Conservation (phyloP, 129 eudicot species). For the Apium graveolens region DNA sequence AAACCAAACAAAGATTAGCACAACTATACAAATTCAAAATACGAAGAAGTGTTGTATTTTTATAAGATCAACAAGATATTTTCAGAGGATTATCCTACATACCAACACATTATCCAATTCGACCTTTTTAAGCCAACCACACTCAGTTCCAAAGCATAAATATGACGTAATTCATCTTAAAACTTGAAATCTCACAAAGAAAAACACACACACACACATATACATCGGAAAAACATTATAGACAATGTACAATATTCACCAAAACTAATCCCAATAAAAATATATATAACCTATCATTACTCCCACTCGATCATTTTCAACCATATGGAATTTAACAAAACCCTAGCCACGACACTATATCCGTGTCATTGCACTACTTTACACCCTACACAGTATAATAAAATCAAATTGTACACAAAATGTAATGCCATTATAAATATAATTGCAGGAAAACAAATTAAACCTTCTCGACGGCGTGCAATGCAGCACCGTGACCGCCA, state of each 20-base stretch:
- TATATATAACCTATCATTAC: background rate
- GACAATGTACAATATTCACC: background rate
- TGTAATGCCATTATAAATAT: background rate
- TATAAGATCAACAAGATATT: background rate
- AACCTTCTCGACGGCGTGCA: slow-evolving; percentile 85
- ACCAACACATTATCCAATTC: background rate
- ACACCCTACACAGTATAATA: background rate
- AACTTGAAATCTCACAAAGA: background rate
- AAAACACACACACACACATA: too few species aligned
- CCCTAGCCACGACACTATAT: background rate
- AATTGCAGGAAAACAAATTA: background rate
- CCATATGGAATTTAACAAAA: background rate
- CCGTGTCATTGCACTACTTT: background rate
- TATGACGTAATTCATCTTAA: background rate
- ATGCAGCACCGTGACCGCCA: slow-evolving; percentile 94
- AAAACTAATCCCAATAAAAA: background rate
- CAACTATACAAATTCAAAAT: background rate
- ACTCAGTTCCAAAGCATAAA: background rate
- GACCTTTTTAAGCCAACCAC: background rate
- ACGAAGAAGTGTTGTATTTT: background rate
- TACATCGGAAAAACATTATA: too few species aligned
- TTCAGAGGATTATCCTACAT: background rate
- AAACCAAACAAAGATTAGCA: background rate
- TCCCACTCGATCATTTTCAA: background rate
- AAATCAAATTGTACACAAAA: background rate